Conservation (phyloP, 495 filamentous ascomycete genomes). For the Parachaetomium inaequale region DNA sequence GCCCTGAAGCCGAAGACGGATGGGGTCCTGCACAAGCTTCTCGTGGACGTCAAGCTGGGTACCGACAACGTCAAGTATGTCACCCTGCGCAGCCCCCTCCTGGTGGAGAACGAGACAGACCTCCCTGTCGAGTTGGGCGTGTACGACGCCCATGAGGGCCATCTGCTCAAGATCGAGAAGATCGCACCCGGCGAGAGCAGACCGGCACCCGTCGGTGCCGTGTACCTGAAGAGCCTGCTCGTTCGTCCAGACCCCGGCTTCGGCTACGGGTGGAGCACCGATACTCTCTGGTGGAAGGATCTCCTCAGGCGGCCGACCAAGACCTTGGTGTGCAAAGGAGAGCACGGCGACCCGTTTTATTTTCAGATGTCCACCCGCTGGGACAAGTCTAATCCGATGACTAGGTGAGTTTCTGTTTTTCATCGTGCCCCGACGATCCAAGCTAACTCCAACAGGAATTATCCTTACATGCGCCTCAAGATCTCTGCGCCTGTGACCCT, state of each 20-base stretch:
- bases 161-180: slow-evolving; percentile 96
- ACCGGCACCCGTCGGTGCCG: slow-evolving; percentile 88
- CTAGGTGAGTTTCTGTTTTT: slow-evolving; percentile 45
- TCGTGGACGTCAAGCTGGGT: slow-evolving; percentile 89
- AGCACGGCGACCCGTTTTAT: slow-evolving; percentile 84
- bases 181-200: slow-evolving; percentile 87
- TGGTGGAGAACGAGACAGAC: slow-evolving; percentile 96
- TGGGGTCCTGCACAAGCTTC: slow-evolving; percentile 75
- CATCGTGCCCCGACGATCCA: slow-evolving; percentile 24
- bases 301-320: slow-evolving; percentile 76
- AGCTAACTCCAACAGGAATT: slow-evolving; percentile 50
- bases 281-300: slow-evolving; percentile 88
- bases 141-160: slow-evolving; percentile 80
- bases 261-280: slow-evolving; percentile 89
- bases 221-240: slow-evolving; percentile 85
- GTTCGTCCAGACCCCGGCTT: slow-evolving; percentile 94
- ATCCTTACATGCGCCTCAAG: slow-evolving; percentile 91
- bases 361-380: slow-evolving; percentile 89
- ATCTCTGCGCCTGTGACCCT: slow-evolving; percentile 89
- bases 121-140: slow-evolving; percentile 95
- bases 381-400: slow-evolving; percentile 75
- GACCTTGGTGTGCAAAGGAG: slow-evolving; percentile 81
- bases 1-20: slow-evolving; percentile 76
- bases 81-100: slow-evolving; percentile 88
- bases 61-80: slow-evolving; percentile 96